These are phyloP conservation scores for Rehmannia glutinosa DNA, from an alignment of 257 asterid species.

Conservation along the genomic window DNA sequence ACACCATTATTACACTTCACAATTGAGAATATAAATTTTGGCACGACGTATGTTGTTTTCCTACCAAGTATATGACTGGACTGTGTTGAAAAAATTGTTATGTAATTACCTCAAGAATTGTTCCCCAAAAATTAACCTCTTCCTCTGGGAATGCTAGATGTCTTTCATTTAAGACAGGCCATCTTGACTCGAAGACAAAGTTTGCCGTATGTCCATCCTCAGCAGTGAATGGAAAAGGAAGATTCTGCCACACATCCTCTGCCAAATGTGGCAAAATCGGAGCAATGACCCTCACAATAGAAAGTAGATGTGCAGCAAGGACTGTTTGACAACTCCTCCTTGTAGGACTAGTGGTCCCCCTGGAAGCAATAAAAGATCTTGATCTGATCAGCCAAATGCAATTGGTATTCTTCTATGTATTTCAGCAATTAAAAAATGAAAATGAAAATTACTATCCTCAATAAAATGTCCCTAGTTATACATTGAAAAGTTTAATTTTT, in stretches of 20 bases:
- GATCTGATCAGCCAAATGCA: too few species aligned
- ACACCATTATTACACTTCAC: not conserved
- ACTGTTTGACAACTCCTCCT: conserved; percentile 97
- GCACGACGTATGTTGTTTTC: not conserved
- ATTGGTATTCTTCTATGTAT: too few species aligned
- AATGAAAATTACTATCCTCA: too few species aligned
- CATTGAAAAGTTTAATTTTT: too few species aligned
- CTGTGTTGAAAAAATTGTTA: not conserved
- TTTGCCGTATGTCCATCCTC: conserved; percentile 57
- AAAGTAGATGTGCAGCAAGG: conserved; percentile 71
- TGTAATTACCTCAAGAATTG: conserved; percentile 83
- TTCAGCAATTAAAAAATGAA: too few species aligned
- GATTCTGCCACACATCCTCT: conserved; percentile 96
- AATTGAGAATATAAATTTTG: not conserved
- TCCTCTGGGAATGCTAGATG: conserved; percentile 58
- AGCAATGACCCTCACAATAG: conserved; percentile 71
- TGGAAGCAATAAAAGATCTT: conserved; percentile 32
- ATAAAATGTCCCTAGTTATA: too few species aligned
- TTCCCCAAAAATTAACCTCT: conserved; percentile 76
- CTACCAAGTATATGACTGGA: not conserved
- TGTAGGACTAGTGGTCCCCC: conserved; percentile 77
- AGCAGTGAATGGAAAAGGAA: conserved; percentile 65
- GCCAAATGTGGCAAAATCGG: conserved; percentile 97
- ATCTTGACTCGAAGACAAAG: conserved; percentile 76
- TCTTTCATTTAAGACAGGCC: conserved; percentile 63